Percentiles rank a stretch among this genome's conserved stretches.
phyloP scores from a whole-genome alignment of 2,329 filamentous ascomycete species.

The Colletotrichum tropicicola region DNA sequence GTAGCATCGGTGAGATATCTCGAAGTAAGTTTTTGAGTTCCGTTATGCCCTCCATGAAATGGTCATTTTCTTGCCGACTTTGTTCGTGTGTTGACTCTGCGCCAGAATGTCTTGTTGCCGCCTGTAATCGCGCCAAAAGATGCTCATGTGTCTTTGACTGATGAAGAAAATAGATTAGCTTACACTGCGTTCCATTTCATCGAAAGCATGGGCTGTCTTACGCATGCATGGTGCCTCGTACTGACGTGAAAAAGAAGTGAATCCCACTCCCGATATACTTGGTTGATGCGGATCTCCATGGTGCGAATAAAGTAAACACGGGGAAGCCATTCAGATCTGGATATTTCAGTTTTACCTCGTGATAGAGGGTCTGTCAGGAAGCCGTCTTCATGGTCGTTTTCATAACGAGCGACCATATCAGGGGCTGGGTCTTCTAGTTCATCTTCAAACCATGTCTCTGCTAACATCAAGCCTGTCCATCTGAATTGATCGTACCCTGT shows the following conservation, averaged over 20 bases:
- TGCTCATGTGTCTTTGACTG: no score
- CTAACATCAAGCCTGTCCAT: not conserved
- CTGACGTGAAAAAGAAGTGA: not conserved
- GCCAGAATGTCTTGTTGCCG: not conserved
- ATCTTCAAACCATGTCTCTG: not conserved
- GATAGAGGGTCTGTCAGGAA: not conserved
- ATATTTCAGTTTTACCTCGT: not conserved
- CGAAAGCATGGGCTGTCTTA: not conserved
- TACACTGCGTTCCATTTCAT: no score
- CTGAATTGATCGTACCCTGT: not conserved
- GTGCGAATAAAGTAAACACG: not conserved
- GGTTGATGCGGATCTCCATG: not conserved
- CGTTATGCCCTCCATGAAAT: not conserved
- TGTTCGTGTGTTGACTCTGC: not conserved
- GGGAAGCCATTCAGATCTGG: not conserved
- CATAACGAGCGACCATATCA: not conserved
- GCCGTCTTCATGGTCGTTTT: not conserved
- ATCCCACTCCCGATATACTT: not conserved
- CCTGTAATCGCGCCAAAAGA: not conserved
- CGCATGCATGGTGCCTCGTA: not conserved
- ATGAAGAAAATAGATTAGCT: no score
- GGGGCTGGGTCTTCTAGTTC: not conserved
- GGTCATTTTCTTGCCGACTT: not conserved
- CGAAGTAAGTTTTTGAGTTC: fast-evolving
- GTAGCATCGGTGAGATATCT: not conserved